Conservation (phyloP, 306 rosid species). For the Cucumis sativus region Cucumber_9930_V3 NC_026661.2:4099001-4099500, state of each 20-base stretch:
- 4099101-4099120: background rate
- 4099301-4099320: conserved; percentile 37
- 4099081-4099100: conserved; percentile 28
- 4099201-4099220: background rate
- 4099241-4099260: background rate
- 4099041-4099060: conserved; percentile 31
- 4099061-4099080: conserved; percentile 38
- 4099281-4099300: background rate
- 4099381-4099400: conserved; percentile 22
- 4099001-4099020: conserved; percentile 23
- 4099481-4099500: conserved; percentile 15
- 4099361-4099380: background rate
- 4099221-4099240: background rate
- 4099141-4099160: background rate
- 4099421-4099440: conserved; percentile 41
- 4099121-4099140: background rate
- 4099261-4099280: background rate
- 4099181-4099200: background rate
- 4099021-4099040: conserved; percentile 27
- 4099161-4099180: conserved; percentile 6
- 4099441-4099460: conserved; percentile 18
- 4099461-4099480: conserved; percentile 46
- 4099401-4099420: conserved; percentile 21
- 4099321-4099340: conserved; percentile 26
- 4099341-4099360: conserved; percentile 30